Evolutionary conservation across 2,329 filamentous ascomycete species (phyloP).

Genomic region (Alternaria solani): DNA sequence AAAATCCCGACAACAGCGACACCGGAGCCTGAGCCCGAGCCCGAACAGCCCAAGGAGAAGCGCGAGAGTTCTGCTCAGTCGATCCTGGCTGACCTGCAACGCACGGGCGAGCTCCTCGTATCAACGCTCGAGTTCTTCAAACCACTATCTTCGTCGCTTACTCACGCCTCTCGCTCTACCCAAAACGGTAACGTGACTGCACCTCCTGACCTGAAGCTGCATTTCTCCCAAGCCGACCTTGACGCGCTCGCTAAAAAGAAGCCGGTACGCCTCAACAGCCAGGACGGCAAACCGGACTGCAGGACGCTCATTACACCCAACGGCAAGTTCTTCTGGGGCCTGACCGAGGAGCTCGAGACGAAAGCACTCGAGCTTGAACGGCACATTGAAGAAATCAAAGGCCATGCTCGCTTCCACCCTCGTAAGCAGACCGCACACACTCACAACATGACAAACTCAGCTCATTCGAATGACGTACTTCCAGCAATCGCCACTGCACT

Average conservation of each 20-base stretch:
- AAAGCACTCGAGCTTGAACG: slow-evolving; percentile 74
- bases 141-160: slow-evolving; percentile 47
- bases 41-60: slow-evolving; percentile 45
- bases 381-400: slow-evolving; percentile 43
- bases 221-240: slow-evolving; percentile 53
- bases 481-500: slow-evolving; percentile 48
- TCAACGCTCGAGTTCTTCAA: slow-evolving; percentile 55
- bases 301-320: slow-evolving; percentile 78
- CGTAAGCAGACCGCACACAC: slow-evolving; percentile 30
- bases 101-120: slow-evolving; percentile 49
- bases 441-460: slow-evolving; percentile 22
- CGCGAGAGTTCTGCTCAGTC: slow-evolving; percentile 44
- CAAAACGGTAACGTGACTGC: slow-evolving; percentile 32
- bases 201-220: slow-evolving; percentile 48
- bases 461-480: slow-evolving; percentile 41
- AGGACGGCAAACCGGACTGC: slow-evolving; percentile 54
- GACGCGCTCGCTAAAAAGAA: slow-evolving; percentile 65
- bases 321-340: slow-evolving; percentile 77
- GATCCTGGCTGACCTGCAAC: slow-evolving; percentile 51
- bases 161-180: slow-evolving; percentile 38
- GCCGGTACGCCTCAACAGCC: slow-evolving; percentile 54
- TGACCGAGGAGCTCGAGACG: slow-evolving; percentile 73
- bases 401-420: slow-evolving; percentile 42
- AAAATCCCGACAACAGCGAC: slow-evolving; percentile 33
- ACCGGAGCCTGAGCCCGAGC: slow-evolving; percentile 36